Evolutionary conservation across 495 filamentous ascomycete species (phyloP).

Genomic region (Cercophora newfieldiana): DNA sequence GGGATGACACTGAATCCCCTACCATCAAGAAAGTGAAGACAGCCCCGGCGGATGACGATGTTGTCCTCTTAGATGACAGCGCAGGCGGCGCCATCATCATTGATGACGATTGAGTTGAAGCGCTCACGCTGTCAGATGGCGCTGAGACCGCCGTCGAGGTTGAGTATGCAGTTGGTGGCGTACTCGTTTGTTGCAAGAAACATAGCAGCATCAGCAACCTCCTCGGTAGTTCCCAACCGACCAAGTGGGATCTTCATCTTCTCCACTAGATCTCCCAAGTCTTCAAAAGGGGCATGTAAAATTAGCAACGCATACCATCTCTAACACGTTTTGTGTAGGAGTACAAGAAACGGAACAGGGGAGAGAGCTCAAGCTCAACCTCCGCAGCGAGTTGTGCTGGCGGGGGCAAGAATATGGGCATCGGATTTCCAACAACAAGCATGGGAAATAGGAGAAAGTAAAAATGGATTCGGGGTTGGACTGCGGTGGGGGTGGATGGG

Average conservation of each 20-base stretch:
- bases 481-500: not conserved
- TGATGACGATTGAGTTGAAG: conserved; percentile 22
- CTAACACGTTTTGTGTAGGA: not conserved
- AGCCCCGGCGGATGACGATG: conserved; percentile 36
- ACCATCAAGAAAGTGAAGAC: conserved; percentile 48
- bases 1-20: conserved; percentile 20
- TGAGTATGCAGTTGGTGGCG: conserved; percentile 81
- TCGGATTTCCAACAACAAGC: not conserved
- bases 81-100: conserved; percentile 38
- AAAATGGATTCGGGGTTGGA: conserved; percentile 19
- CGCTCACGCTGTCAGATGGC: conserved; percentile 56
- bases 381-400: not conserved
- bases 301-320: not conserved
- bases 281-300: not conserved
- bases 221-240: conserved; percentile 66
- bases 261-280: conserved; percentile 29
- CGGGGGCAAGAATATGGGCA: not conserved
- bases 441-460: conserved; percentile 6
- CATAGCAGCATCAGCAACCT: conserved; percentile 77
- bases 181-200: conserved; percentile 79
- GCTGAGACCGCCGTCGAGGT: conserved; percentile 82
- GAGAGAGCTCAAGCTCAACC: not conserved
- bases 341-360: not conserved
- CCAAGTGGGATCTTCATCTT: conserved; percentile 59
- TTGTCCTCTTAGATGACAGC: conserved; percentile 62